phyloP scores from a whole-genome alignment of 2,329 filamentous ascomycete genomes.

The Lachnellula hyalina region DNA sequence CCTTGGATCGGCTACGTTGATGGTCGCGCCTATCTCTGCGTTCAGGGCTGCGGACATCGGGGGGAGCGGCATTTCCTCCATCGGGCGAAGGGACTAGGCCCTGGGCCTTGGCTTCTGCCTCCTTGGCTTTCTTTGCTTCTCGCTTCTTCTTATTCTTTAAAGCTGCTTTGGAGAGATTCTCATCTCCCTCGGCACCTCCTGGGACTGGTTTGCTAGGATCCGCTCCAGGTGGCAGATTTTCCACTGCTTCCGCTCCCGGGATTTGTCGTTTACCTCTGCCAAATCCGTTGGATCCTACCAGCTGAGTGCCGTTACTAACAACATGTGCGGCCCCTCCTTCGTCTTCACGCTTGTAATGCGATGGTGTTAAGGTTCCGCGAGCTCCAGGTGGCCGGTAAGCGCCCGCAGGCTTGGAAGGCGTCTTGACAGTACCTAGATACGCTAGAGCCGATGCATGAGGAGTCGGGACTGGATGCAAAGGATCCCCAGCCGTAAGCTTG shows the following conservation, averaged over 20 bases:
- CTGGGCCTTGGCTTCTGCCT: slow-evolving; percentile 58
- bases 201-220: slow-evolving; percentile 58
- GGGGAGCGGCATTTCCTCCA: slow-evolving; percentile 31
- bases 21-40: slow-evolving; percentile 51
- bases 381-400: slow-evolving; percentile 94
- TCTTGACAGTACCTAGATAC: slow-evolving; percentile 83
- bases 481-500: slow-evolving; percentile 59
- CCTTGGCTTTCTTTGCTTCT: slow-evolving; percentile 84
- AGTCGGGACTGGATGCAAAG: slow-evolving; percentile 65
- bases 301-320: slow-evolving; percentile 69
- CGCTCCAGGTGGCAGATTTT: slow-evolving; percentile 62
- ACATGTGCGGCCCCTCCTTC: slow-evolving; percentile 88
- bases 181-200: slow-evolving; percentile 54
- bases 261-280: slow-evolving; percentile 68
- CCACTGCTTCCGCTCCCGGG: slow-evolving; percentile 75
- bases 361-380: slow-evolving; percentile 78
- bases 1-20: slow-evolving; percentile 48
- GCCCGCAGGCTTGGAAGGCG: slow-evolving; percentile 92
- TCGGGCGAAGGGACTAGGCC: slow-evolving; percentile 33
- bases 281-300: slow-evolving; percentile 68
- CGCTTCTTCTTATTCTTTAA: slow-evolving; percentile 99
- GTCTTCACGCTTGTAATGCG: slow-evolving; percentile 96
- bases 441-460: slow-evolving; percentile 78
- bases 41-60: slow-evolving; percentile 60
- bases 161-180: slow-evolving; percentile 74